Base-by-base conservation (phyloP, 2,329 filamentous ascomycete species). In the Botrytis fragariae region DNA sequence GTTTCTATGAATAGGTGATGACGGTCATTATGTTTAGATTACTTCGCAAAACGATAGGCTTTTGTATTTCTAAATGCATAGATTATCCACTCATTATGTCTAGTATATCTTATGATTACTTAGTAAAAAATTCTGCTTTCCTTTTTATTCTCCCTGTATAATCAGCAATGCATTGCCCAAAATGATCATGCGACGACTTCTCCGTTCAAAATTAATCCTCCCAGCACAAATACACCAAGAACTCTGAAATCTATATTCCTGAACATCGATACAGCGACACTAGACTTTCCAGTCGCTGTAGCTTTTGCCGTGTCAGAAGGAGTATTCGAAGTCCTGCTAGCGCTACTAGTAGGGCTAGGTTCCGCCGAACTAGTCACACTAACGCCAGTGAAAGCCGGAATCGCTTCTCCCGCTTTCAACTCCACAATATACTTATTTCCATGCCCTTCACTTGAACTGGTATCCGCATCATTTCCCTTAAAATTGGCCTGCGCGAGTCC, bases 401-500 rank as follows among this genome's bases (percentile, higher is more conserved):
- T 76, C 6, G 74, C 76, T 12, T 74, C 73, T 45, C 64, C 74
- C 2, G 74, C 74, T 6, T 70, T 42, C 48, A 79, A 77, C 51
- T 78, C 78, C 2, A 77, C 69, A 12, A 79, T 72, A 10, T 64
- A 32, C 16, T 42, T 10, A 20, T 32, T 20, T 3, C 35, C 45
- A 57, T 29, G 2, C 6, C n/a, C 51, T 29, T 57, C 29, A 1
- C 35, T 37, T 14, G 25, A 48, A n/a, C 6, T 35, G 9, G 22
- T 1, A 4, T 29, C 35, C 3, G 51, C 76, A 44, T 54, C 73
- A 7, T 62, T 73, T 9, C 80, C 80, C 73, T 85, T 82, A 74
- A 83, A 84, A 39, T 84, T 83, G 12, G 85, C 84, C 71, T 86
- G 82, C 1, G 84, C 86, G 22, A 88, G 79, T 3, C 82, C 85